Evolutionary conservation across 257 asterid species (phyloP).

Genomic region (Vinca minor): DNA sequence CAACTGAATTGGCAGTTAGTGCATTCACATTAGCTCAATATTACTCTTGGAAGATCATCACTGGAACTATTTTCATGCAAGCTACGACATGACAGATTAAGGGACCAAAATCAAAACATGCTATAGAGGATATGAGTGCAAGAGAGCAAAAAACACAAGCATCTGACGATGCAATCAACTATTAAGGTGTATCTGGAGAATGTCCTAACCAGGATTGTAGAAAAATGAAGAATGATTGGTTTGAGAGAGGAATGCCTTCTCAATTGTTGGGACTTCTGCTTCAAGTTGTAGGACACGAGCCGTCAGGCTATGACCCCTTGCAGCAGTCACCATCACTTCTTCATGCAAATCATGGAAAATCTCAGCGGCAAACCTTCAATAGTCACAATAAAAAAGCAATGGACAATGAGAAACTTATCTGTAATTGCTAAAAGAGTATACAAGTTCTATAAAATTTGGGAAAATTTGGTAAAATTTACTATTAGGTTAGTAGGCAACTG

Average conservation of each 20-base stretch:
- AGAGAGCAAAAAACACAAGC: not conserved
- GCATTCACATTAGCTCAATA: not conserved
- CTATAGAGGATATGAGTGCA: not conserved
- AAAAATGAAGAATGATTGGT: slow-evolving; percentile 72
- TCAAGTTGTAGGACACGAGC: slow-evolving; percentile 88
- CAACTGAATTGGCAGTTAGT: not conserved
- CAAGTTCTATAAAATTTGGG: not conserved
- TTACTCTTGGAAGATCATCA: not conserved
- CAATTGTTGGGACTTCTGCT: slow-evolving; percentile 66
- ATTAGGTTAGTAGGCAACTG: not conserved
- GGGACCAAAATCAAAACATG: not conserved
- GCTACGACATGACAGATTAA: not conserved
- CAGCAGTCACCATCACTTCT: slow-evolving; percentile 83
- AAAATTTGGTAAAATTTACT: not conserved
- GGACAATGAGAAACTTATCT: not conserved
- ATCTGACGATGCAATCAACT: not conserved
- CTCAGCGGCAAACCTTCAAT: slow-evolving; percentile 90
- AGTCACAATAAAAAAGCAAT: slow-evolving; percentile 31
- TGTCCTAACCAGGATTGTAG: slow-evolving; percentile 55
- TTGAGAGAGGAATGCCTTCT: slow-evolving; percentile 83
- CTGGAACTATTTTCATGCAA: not conserved
- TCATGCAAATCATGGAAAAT: slow-evolving; percentile 86
- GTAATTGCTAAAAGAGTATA: not conserved
- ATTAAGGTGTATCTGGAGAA: slow-evolving; percentile 11
- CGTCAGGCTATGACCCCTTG: slow-evolving; percentile 75